phyloP scores from a whole-genome alignment of 129 eudicot genomes.

The Daucus carota region DNA sequence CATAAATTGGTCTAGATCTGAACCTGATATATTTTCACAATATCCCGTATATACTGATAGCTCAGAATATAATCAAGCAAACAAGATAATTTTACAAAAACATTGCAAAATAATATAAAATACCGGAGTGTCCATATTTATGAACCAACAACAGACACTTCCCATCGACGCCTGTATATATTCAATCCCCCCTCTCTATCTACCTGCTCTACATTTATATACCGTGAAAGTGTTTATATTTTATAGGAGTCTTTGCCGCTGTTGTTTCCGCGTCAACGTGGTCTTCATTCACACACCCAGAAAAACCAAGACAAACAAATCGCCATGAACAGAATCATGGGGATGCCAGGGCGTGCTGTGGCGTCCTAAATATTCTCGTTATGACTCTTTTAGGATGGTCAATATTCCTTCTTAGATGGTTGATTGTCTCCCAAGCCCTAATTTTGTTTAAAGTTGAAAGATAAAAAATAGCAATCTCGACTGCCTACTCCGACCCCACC shows the following conservation, averaged over 20 bases:
- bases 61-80: background rate
- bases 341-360: background rate
- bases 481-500: background rate
- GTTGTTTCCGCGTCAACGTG: background rate
- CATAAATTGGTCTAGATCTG: background rate
- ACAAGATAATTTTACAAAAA: background rate
- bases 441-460: background rate
- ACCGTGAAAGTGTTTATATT: background rate
- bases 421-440: background rate
- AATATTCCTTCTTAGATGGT: no score
- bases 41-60: background rate
- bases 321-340: background rate
- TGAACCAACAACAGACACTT: background rate
- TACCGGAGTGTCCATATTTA: background rate
- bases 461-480: no score
- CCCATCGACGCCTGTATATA: background rate
- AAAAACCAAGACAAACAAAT: background rate
- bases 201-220: background rate
- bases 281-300: background rate
- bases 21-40: background rate
- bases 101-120: background rate
- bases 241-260: background rate
- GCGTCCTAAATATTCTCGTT: background rate
- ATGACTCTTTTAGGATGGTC: background rate
- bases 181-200: background rate